Evolutionary conservation across 371 early-diverging fungal species (phyloP), one percentile per base, ranked within the genome.

Genomic region (Mortierella sp.): DNA sequence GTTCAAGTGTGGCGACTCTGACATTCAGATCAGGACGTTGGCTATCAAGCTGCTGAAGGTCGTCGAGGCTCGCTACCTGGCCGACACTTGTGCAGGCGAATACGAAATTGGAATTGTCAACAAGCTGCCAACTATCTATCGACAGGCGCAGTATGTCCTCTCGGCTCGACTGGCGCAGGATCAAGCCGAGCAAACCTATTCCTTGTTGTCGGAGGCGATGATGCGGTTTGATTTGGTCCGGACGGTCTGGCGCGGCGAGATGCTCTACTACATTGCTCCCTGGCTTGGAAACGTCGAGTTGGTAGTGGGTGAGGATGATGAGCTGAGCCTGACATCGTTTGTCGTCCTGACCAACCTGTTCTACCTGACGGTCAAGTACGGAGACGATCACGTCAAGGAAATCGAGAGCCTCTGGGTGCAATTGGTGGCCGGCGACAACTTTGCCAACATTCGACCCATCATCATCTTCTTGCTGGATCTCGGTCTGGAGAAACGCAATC

Each of bases 261-360:
- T 97, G 34, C 85, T 97, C 52, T 83, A 85, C 16, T 91, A 94
- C n/a, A 87, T 96, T 84, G 77, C 92, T 4, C 97, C 98, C 0
- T 98, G 98, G 98, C 86, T 96, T 44, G 88, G 92, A 34, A 96
- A 95, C 69, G 87, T 97, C 0, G 92, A 93, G 65, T 85, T 96
- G 44, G 75, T 79, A 0, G 86, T 91, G 19, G 92, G 88, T 66
- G 85, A 86, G 13, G 88, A 89, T 24, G 86, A 86, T 0, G 91
- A 88, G 53, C 83, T 89, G 37, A 79, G 73, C 40, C 76, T 86
- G 39, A 90, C 90, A 52, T 91, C 92, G 19, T 88, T 88, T 85
- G 87, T 93, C 66, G 90, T 97, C 16, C 85, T 97, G 22, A 94
- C 91, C 44, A 96, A 97, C 82, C 79, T 98, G 41, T 94, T 95